These are phyloP conservation scores for Boletus eberwhitei DNA, from an alignment of 768 basidiomycete species.

Conservation along the genomic window DNA sequence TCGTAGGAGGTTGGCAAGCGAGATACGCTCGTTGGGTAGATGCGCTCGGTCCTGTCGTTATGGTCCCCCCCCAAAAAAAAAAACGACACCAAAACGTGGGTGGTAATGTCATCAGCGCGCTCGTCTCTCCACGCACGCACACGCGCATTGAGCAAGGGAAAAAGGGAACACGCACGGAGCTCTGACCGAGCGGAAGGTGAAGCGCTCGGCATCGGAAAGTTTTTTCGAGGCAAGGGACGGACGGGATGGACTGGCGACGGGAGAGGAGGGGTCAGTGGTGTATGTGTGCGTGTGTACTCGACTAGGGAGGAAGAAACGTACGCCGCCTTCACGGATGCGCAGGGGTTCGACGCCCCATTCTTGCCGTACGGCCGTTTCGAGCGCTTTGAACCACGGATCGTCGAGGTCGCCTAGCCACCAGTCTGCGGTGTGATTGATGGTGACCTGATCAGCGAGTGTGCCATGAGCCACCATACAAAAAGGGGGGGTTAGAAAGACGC, in stretches of 20 bases:
- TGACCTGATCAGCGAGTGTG: slow-evolving; percentile 47
- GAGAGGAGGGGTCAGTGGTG: neutral
- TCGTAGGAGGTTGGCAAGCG: slow-evolving; percentile 72
- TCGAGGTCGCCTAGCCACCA: slow-evolving; percentile 96
- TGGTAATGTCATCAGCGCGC: neutral
- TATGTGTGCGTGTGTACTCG: neutral
- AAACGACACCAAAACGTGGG: slow-evolving; percentile 19
- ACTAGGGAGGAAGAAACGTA: slow-evolving; percentile 36
- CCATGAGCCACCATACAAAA: neutral
- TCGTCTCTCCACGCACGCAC: neutral
- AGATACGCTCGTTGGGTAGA: slow-evolving; percentile 89
- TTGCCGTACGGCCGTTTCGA: slow-evolving; percentile 77
- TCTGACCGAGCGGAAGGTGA: slow-evolving; percentile 93
- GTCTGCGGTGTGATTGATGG: slow-evolving; percentile 78
- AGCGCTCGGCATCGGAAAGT: slow-evolving; percentile 85
- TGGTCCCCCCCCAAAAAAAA: no score
- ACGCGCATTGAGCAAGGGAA: no score
- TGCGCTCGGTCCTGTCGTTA: slow-evolving; percentile 74
- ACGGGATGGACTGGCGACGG: slow-evolving; percentile 75
- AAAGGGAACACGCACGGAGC: slow-evolving; percentile 52
- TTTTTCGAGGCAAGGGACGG: slow-evolving; percentile 90
- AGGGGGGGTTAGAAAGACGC: neutral
- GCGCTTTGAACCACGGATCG: slow-evolving; percentile 79
- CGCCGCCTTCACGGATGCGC: slow-evolving; percentile 91
- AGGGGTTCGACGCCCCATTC: slow-evolving; percentile 88